A percentile compares a stretch with the other conserved stretches of the same genome.
Conservation (phyloP, 148 eudicot genomes). For the Heliamphora exappendiculata region DNA sequence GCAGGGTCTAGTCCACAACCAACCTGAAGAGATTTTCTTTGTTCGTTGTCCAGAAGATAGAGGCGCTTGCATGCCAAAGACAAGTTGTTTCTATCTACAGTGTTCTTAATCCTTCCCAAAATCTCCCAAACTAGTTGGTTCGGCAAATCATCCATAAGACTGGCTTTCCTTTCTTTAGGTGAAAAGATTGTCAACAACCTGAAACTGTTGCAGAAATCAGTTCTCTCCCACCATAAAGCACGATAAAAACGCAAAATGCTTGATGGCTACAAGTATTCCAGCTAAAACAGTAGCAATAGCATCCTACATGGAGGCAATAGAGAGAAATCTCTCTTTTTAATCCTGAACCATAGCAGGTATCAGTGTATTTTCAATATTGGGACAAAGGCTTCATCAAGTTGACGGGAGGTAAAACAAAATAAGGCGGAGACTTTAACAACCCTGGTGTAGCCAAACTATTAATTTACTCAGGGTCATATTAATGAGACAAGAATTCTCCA, state of each 20-base stretch:
- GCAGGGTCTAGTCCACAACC: conserved; percentile 90
- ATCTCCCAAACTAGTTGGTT: conserved; percentile 63
- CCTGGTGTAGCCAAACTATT: too few species aligned
- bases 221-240: not conserved
- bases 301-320: too few species aligned
- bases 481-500: too few species aligned
- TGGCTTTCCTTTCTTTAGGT: not conserved
- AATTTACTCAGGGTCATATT: too few species aligned
- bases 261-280: too few species aligned
- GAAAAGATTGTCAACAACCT: conserved; percentile 14
- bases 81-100: conserved; percentile 51
- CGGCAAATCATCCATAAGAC: conserved; percentile 63
- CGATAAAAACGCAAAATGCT: not conserved
- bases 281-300: too few species aligned
- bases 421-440: too few species aligned
- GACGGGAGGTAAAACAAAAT: too few species aligned
- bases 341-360: too few species aligned
- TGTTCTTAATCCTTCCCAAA: conserved; percentile 38
- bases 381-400: too few species aligned
- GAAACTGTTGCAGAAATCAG: conserved; percentile 8
- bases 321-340: too few species aligned
- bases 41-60: conserved; percentile 54
- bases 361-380: too few species aligned
- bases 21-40: conserved; percentile 55
- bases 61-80: conserved; percentile 72